Evolutionary conservation across 2,329 filamentous ascomycete species (phyloP).

Genomic region (Colletotrichum karsti): DNA sequence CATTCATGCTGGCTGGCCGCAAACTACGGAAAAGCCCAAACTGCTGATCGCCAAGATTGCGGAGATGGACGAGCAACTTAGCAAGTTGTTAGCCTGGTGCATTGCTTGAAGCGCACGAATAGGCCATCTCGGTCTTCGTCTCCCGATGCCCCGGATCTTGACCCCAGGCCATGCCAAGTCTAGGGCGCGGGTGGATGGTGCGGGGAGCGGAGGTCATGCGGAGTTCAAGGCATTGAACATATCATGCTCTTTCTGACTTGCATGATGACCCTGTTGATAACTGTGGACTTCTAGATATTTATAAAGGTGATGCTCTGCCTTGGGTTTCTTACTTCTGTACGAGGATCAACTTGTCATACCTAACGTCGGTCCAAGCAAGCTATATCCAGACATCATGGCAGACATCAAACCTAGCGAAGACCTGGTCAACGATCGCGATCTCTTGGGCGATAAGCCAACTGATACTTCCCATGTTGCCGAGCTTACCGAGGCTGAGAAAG

Average conservation of each 20-base stretch:
- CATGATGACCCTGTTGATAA: neutral
- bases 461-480: neutral
- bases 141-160: neutral
- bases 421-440: neutral
- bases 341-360: neutral
- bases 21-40: neutral
- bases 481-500: neutral
- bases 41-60: neutral
- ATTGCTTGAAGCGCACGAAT: conserved; percentile 1
- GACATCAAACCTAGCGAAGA: neutral
- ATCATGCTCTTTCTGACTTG: neutral
- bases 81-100: neutral
- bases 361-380: no score
- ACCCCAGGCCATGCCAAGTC: conserved; percentile 1
- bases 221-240: neutral
- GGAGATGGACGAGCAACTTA: neutral
- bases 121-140: neutral
- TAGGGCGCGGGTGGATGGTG: neutral
- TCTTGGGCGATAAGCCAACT: neutral
- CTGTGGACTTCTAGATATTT: neutral
- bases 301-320: neutral
- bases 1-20: no score
- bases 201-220: neutral
- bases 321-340: neutral
- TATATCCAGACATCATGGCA: neutral